Evolutionary conservation across 2,329 filamentous ascomycete genomes (phyloP), one percentile per base, ranked within the genome.

Genomic region (Clarireedia hainanense): DNA sequence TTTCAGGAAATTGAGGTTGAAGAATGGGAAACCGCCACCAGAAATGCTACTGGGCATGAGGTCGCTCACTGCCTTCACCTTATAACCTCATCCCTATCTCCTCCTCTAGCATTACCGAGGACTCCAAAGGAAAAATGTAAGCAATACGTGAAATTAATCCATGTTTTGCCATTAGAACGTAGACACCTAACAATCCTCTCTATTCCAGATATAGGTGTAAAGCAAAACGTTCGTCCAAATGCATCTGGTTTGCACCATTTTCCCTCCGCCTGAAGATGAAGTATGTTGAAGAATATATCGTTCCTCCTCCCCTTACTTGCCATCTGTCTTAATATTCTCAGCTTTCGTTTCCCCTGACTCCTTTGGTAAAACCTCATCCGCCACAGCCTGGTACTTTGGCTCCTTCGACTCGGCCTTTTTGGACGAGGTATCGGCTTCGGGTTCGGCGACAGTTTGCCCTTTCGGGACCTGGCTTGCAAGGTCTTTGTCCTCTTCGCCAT

Each of bases 401-500:
- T 63, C 59, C 20, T 56, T 59, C 56, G 58, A 58, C 27, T 60
- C 58, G 27, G 55, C 37, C 45, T 64, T 62, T 30, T 57, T 60
- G 34, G 55, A 53, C 12, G 57, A 40, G 37, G 48, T 40, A 53
- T 57, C 46, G 10, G 56, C 14, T 47, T 54, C 50, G 51, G 43
- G 26, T 52, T 56, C 12, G 47, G 47, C 20, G 5, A 46, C 27
- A 24, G 52, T 40, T 47, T 77, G 71, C 57, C 75, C 76, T 75
- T 89, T 91, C 69, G 83, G 81, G 59, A 94, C 88, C 75, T 95
- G 90, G 71, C 86, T 91, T 62, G 83, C 85, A 61, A 91, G 79
- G 69, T 96, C 91, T 71, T 89, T 89, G 68, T 95, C 89, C 65
- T 84, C 81, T 68, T 95, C 89, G 70, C 90, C 80, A 68, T 91